phyloP scores from a whole-genome alignment of 1,284 basidiomycete species.

The Cerioporus squamosus region DNA sequence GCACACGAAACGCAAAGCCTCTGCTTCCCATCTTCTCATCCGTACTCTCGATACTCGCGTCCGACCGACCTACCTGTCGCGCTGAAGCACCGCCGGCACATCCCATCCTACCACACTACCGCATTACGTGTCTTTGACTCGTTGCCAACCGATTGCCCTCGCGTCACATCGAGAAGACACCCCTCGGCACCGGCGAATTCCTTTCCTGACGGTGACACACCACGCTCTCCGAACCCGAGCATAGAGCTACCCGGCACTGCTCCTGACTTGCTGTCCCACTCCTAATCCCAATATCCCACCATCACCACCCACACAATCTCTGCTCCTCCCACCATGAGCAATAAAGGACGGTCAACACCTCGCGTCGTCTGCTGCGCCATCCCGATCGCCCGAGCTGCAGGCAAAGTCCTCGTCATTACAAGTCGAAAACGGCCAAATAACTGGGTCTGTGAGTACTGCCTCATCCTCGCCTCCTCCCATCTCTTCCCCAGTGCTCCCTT shows the following conservation, averaged over 20 bases:
- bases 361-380: constrained; percentile 87
- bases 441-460: constrained; percentile 79
- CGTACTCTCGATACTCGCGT: no score
- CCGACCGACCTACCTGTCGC: background rate
- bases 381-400: constrained; percentile 69
- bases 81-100: constrained; percentile 2
- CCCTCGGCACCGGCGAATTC: constrained; percentile 3
- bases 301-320: constrained; percentile 21
- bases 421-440: constrained; percentile 77
- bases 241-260: background rate
- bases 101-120: background rate
- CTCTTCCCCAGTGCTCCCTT: constrained; percentile 15
- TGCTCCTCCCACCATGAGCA: constrained; percentile 56
- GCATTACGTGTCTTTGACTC: constrained; percentile 25
- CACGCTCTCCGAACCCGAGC: constrained; percentile 15
- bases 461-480: constrained; percentile 5
- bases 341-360: constrained; percentile 75
- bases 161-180: background rate
- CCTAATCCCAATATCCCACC: constrained; percentile 19
- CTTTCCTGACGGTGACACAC: background rate
- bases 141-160: background rate
- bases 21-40: background rate
- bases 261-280: constrained; percentile 2
- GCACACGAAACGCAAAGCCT: background rate
- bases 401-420: constrained; percentile 80